These are phyloP conservation scores for Thermomyces lanuginosus DNA, from an alignment of 2,329 filamentous ascomycete genomes.

Conservation along the genomic window DNA sequence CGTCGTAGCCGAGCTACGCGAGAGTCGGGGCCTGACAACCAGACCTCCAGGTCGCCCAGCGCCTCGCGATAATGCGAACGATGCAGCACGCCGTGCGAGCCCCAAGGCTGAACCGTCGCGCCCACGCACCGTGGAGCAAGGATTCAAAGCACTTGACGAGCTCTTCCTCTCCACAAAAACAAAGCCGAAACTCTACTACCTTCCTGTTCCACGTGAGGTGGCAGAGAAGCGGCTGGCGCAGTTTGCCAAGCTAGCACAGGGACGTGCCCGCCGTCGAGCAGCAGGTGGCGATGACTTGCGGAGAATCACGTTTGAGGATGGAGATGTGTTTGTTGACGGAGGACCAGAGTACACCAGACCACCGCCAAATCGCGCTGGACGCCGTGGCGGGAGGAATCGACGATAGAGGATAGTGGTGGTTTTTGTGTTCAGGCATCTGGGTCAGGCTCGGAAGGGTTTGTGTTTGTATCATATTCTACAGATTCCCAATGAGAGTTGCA, in stretches of 20 bases:
- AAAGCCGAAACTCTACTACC: conserved; percentile 50
- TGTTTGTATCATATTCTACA: too few relatives aligned
- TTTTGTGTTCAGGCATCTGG: too few relatives aligned
- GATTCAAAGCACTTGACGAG: conserved; percentile 42
- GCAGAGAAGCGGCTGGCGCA: conserved; percentile 48
- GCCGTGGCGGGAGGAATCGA: conserved; percentile 17
- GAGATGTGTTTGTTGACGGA: conserved; percentile 50
- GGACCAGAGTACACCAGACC: conserved; percentile 45
- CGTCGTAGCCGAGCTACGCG: conserved; percentile 41
- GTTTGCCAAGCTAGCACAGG: conserved; percentile 31
- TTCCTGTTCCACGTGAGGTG: conserved; percentile 48
- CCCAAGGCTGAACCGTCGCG: conserved; percentile 4
- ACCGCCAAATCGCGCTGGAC: conserved; percentile 23
- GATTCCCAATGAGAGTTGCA: too few relatives aligned
- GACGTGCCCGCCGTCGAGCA: conserved; percentile 18
- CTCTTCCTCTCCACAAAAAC: conserved; percentile 43
- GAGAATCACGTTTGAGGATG: conserved; percentile 57
- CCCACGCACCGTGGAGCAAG: conserved; percentile 17
- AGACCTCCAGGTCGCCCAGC: conserved; percentile 13
- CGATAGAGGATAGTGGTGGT: too few relatives aligned
- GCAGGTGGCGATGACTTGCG: conserved; percentile 41
- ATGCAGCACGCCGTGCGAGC: conserved; percentile 13
- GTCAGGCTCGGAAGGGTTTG: too few relatives aligned
- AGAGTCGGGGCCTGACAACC: conserved; percentile 20
- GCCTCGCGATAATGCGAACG: conserved; percentile 10